Evolutionary conservation across 176 grass and related monocot species (phyloP).

Genomic region (Rhynchospora pubera): DNA sequence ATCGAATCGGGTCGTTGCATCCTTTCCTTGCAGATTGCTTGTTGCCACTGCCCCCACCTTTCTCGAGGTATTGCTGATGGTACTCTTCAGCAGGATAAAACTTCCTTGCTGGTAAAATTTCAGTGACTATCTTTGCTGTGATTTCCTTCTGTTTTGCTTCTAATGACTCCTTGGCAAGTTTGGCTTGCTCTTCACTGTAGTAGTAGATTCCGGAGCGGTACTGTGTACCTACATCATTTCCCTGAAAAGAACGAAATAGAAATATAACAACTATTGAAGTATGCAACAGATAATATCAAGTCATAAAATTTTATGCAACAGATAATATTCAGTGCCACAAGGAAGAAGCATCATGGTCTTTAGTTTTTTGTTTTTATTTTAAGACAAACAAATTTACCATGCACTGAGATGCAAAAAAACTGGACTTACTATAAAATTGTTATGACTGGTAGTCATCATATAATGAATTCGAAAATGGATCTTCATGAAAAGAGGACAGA

Average conservation of each 20-base stretch:
- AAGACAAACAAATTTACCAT: too few relatives aligned
- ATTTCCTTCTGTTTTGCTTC: constrained; percentile 53
- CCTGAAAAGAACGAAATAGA: constrained; percentile 24
- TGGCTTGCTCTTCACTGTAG: constrained; percentile 74
- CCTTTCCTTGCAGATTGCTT: constrained; percentile 62
- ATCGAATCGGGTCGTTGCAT: constrained; percentile 82
- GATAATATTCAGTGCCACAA: too few relatives aligned
- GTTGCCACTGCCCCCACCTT: constrained; percentile 32
- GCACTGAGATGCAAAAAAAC: too few relatives aligned
- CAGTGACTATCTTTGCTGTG: constrained; percentile 57
- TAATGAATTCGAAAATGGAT: too few relatives aligned
- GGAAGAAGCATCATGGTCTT: too few relatives aligned
- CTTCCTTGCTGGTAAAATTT: constrained; percentile 62
- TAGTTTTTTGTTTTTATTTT: too few relatives aligned
- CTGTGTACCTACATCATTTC: constrained; percentile 81
- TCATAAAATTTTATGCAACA: too few relatives aligned
- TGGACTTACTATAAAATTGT: too few relatives aligned
- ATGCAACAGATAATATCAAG: not conserved
- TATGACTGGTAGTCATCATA: too few relatives aligned
- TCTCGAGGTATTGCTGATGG: constrained; percentile 90
- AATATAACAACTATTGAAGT: too few relatives aligned
- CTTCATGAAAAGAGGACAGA: not conserved
- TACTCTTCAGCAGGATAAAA: constrained; percentile 80
- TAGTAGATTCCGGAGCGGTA: constrained; percentile 97
- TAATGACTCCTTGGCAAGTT: constrained; percentile 39